Base-by-base conservation (phyloP, 108 stramenopile genomes). In the Skeletonema menzelii region DNA sequence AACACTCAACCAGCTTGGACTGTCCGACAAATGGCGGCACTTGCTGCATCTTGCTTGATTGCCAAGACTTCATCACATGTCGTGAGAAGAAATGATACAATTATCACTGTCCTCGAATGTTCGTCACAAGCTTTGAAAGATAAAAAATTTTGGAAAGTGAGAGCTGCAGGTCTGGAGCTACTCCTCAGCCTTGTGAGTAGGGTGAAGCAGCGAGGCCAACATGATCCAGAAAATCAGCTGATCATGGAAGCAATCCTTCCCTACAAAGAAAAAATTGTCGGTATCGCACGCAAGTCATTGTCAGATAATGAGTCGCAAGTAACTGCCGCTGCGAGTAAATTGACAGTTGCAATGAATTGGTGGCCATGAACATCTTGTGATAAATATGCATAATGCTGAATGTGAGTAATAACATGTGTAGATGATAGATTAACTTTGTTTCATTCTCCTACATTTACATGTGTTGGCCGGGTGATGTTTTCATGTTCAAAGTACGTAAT, bases 131-230 rank as follows among this genome's bases (percentile, higher is more conserved):
- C 91, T 19, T 40, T 86, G 44, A 86, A 85, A 56, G 93, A 94
- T 67, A 84, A 82, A 65, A 91, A 91, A 69, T 94, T 94, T 67
- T 94, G 91, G 93, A 85, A 81, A 79, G 93, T 94, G n/a, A 67
- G 81, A 59, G 80, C 38, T 12, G 67, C 70, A 84, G 93, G 60
- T 64, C 72, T 67, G 42, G 88, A 58, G 64, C 26, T 80, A 27
- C 67, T 85, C 27, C 74, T 72, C 44, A 60, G 59, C 56, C 83
- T 64, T n/a, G 67, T 69, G 26, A 61, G 44, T 59, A 56, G 70
- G 20, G 65, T 67, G 19, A 77, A 77, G 27, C 56, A 44, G 74
- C 44, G 58, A 11, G 47, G 69, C 24, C 42, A 56, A 15, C 12
- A 56, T 14, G 73, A 79, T n/a, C 37, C 70, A 35, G 75, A 84